Base-by-base conservation (phyloP, 768 basidiomycete species). In the Cystobasidium tubakii region DNA sequence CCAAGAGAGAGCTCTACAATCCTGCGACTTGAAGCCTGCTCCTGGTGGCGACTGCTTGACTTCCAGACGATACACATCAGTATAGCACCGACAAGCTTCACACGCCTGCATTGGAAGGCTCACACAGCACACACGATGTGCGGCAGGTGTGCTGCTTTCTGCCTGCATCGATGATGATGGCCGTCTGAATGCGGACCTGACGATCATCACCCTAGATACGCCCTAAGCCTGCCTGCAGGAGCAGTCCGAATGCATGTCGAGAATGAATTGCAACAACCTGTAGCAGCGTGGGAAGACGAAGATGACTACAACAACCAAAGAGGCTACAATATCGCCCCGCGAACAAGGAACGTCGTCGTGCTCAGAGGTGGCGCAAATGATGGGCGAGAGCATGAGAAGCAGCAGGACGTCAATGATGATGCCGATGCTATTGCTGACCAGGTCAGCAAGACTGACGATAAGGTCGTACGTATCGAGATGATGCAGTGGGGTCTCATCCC, bases 401-500 rank as follows among this genome's bases (percentile, higher is more conserved):
- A 34, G 2, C 25, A 29, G 15, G 55, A 34, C 34, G 12, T 1
- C 15, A 36, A 43, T 27, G 39, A 17, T 29, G 29, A 62, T 17
- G 29, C 7, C n/a, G 29, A 71, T 17, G 44, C 55, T 29, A 7
- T 1, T 19, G 29, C 9, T 60, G 29, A 23, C 12, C 12, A 57
- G n/a, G n/a, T 29, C 42, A 46, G 7, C 21, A 34, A 63, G 27
- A 10, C n/a, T 34, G 21, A 36, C 46, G 27, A 65, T 42, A 36
- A 27, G 34, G 25, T 46, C 17, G 55, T 60, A 6, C 23, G 39
- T 1, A 64, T 73, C 19, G 27, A 73, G 46, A 54, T 23, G 34
- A 73, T 73, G 81, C 80, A 81, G 76, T 97, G 93, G 93, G 93
- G 94, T 7, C 83, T 94, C 0, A 86, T 92, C 1, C 91, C 90